Evolutionary conservation across 2,329 filamentous ascomycete species (phyloP).

Genomic region (Fusarium sublunatum): DNA sequence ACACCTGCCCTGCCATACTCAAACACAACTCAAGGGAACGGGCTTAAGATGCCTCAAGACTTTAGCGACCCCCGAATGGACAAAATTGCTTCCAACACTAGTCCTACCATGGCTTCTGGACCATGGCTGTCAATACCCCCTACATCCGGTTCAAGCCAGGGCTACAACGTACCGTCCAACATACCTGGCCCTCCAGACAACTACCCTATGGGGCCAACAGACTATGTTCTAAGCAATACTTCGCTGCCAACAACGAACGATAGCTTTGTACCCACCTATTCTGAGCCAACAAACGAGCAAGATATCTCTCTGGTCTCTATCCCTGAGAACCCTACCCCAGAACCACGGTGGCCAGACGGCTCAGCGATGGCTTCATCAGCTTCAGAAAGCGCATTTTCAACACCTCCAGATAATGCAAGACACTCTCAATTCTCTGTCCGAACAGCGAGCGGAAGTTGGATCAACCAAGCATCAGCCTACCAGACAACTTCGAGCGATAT

Average conservation of each 20-base stretch:
- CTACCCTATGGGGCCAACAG: constrained; percentile 33
- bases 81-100: constrained; percentile 17
- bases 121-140: constrained; percentile 41
- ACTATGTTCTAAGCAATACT: constrained; percentile 41
- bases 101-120: constrained; percentile 24
- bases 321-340: constrained; percentile 35
- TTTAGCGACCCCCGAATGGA: constrained; percentile 23
- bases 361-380: constrained; percentile 59
- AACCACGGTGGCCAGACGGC: constrained; percentile 50
- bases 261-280: constrained; percentile 31
- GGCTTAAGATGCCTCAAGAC: constrained; percentile 38
- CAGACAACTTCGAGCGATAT: constrained; percentile 32
- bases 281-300: constrained; percentile 41
- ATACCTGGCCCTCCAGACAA: constrained; percentile 34
- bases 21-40: constrained; percentile 22
- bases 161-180: constrained; percentile 24
- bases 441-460: constrained; percentile 51
- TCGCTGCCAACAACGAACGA: constrained; percentile 32
- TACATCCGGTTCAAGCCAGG: constrained; percentile 18
- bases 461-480: constrained; percentile 46
- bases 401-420: constrained; percentile 54
- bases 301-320: constrained; percentile 43
- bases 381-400: constrained; percentile 61
- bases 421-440: constrained; percentile 44
- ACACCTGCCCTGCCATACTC: constrained; percentile 31